Conservation (phyloP, 352 stramenopile species). For the Phytophthora ohioensis region DNA sequence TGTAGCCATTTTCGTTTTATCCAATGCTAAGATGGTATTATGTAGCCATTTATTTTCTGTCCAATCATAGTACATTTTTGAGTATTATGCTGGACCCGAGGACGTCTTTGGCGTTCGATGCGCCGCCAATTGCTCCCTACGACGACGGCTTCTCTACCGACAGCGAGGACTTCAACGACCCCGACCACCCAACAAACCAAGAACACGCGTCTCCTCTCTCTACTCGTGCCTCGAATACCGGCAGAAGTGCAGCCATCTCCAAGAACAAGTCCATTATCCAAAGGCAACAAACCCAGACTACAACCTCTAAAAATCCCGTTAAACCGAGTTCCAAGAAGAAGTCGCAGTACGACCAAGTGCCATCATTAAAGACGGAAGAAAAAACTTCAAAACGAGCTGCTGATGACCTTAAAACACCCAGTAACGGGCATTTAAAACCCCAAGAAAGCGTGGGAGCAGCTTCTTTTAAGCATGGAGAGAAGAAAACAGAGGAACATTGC, state of each 20-base stretch:
- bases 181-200: background rate
- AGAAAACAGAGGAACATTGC: slow-evolving; percentile 21
- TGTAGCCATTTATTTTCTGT: slow-evolving; percentile 1
- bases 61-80: slow-evolving; percentile 16
- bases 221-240: background rate
- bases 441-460: background rate
- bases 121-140: slow-evolving; percentile 23
- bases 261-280: slow-evolving; percentile 19
- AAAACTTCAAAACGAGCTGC: background rate
- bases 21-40: background rate
- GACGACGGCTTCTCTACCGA: slow-evolving; percentile 47
- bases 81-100: slow-evolving; percentile 30
- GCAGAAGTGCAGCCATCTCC: background rate
- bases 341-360: background rate
- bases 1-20: background rate
- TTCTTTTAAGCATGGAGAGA: background rate
- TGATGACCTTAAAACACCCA: background rate
- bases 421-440: background rate
- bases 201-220: background rate
- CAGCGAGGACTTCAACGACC: slow-evolving; percentile 32
- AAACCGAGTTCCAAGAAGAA: slow-evolving; percentile 1
- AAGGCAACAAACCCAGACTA: slow-evolving; percentile 8
- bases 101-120: slow-evolving; percentile 27
- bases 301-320: background rate
- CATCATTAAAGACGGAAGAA: background rate